A percentile compares a stretch with the other conserved stretches of the same genome.
phyloP scores from a whole-genome alignment of 2,329 filamentous ascomycete genomes.

The Bipolaris victoriae region DNA sequence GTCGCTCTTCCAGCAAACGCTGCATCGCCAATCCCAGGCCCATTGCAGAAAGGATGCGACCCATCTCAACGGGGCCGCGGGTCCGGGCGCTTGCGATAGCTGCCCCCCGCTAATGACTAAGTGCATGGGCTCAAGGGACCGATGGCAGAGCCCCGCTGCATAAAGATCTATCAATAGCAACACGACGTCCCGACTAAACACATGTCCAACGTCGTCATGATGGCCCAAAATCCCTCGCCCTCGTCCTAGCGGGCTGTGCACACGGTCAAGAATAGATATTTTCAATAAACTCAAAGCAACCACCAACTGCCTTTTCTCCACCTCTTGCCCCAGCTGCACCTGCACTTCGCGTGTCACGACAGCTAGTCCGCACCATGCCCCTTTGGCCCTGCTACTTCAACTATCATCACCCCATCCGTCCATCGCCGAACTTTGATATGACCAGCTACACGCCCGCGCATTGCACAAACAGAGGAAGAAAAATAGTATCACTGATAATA shows the following conservation, averaged over 20 bases:
- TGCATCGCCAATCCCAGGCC: conserved; percentile 5
- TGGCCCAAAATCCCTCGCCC: neutral
- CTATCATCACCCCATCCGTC: neutral
- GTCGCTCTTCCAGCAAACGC: conserved; percentile 25
- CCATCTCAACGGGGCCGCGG: conserved; percentile 5
- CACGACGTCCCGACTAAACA: conserved; percentile 8
- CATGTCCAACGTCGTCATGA: conserved; percentile 4
- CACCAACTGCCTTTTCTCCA: neutral
- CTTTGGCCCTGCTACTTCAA: neutral
- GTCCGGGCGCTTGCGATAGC: conserved; percentile 11
- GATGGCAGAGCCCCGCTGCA: conserved; percentile 24
- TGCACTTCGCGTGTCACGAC: neutral
- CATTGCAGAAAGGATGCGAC: neutral
- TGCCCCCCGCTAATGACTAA: conserved; percentile 9
- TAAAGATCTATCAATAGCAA: conserved; percentile 24
- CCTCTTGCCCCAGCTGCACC: neutral
- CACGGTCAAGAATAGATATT: conserved; percentile 10
- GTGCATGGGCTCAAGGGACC: conserved; percentile 13
- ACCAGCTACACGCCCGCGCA: neutral
- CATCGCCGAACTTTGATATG: neutral
- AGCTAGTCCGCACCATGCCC: neutral
- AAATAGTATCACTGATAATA: neutral
- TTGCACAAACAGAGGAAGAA: neutral
- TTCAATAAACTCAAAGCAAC: conserved; percentile 9
- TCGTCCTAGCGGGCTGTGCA: conserved; percentile 7